phyloP scores from a whole-genome alignment of 2,329 filamentous ascomycete species.

The Penicillium sp. region DNA sequence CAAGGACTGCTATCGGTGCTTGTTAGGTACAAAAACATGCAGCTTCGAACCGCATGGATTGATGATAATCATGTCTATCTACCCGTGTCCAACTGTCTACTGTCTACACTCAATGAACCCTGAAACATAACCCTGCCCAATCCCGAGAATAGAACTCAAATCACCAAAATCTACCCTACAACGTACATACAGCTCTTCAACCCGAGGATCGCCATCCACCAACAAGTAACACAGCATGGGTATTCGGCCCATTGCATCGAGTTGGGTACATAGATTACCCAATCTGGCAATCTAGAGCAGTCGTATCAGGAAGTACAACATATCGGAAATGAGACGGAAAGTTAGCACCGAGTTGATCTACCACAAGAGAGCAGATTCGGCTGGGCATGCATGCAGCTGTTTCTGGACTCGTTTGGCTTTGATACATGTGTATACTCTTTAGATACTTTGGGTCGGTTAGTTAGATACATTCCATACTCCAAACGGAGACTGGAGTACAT shows the following conservation, averaged over 20 bases:
- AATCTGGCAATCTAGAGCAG: constrained; percentile 8
- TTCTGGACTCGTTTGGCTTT: constrained; percentile 9
- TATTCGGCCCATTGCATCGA: constrained; percentile 21
- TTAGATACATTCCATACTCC: no score
- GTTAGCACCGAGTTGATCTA: constrained; percentile 1
- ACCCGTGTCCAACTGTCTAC: background rate
- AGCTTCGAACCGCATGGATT: no score
- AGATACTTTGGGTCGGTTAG: constrained; percentile 2
- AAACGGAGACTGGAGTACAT: background rate
- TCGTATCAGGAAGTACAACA: constrained; percentile 9
- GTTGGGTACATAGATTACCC: constrained; percentile 13
- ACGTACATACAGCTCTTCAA: background rate
- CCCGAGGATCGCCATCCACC: constrained; percentile 1
- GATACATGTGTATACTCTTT: background rate
- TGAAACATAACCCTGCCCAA: background rate
- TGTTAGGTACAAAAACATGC: no score
- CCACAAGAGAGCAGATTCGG: background rate
- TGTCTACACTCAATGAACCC: background rate
- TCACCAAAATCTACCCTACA: no score
- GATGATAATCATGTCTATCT: background rate
- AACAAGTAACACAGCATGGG: constrained; percentile 14
- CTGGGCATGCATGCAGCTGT: constrained; percentile 16
- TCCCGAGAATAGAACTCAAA: background rate
- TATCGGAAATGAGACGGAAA: constrained; percentile 5
- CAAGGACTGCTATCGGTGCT: background rate